Conservation (phyloP, 805 yeast species). For the Candida insectalens region DNA sequence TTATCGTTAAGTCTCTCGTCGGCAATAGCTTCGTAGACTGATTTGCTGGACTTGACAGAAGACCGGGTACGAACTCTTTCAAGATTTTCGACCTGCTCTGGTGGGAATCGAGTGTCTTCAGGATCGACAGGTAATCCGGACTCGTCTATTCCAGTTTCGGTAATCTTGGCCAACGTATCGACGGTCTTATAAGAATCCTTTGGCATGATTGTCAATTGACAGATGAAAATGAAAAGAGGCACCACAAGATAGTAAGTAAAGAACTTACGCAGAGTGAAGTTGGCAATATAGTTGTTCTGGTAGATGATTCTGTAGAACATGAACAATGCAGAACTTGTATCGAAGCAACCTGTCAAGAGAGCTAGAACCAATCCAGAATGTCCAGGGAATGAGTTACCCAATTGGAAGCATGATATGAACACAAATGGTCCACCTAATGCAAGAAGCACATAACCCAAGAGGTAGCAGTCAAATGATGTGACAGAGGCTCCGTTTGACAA, state of each 20-base stretch:
- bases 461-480: constrained; percentile 47
- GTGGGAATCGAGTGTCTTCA: constrained; percentile 27
- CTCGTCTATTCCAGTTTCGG: constrained; percentile 68
- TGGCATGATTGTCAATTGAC: constrained; percentile 80
- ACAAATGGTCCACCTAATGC: constrained; percentile 95
- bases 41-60: constrained; percentile 33
- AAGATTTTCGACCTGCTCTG: constrained; percentile 9
- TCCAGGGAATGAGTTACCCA: constrained; percentile 79
- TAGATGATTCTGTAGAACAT: constrained; percentile 61
- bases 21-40: constrained; percentile 58
- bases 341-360: constrained; percentile 86
- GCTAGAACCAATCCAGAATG: constrained; percentile 78
- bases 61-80: constrained; percentile 19
- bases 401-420: constrained; percentile 81
- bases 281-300: constrained; percentile 27
- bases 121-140: constrained; percentile 48
- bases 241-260: constrained; percentile 62
- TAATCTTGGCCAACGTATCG: constrained; percentile 56
- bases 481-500: constrained; percentile 17
- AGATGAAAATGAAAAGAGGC: constrained; percentile 65
- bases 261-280: constrained; percentile 43
- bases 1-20: constrained; percentile 42
- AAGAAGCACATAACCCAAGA: constrained; percentile 61
- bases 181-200: constrained; percentile 61
- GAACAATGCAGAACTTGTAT: constrained; percentile 84